phyloP scores from a whole-genome alignment of 2,329 filamentous ascomycete species.

The Paecilomyces formosus region DNA sequence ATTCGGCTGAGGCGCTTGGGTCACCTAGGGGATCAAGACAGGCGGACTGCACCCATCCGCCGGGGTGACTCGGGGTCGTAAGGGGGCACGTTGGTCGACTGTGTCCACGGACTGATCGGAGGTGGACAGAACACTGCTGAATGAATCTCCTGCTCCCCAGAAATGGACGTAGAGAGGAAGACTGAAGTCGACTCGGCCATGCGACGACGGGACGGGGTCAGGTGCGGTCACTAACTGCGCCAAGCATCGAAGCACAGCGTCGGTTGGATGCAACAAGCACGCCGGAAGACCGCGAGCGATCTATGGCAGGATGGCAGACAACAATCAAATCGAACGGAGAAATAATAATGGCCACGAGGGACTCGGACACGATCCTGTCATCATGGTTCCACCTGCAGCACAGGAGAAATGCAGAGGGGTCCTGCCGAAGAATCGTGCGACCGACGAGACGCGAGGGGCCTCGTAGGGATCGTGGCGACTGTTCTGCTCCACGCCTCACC shows the following conservation, averaged over 20 bases:
- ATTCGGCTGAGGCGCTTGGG: background rate
- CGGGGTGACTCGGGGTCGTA: background rate
- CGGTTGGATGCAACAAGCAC: background rate
- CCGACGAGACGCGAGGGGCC: background rate
- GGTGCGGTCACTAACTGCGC: constrained; percentile 1
- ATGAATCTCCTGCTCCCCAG: background rate
- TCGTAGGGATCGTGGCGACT: background rate
- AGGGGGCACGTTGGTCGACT: background rate
- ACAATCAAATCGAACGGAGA: background rate
- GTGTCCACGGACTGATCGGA: background rate
- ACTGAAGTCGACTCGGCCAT: background rate
- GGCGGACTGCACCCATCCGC: background rate
- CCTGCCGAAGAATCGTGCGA: background rate
- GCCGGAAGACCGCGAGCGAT: background rate
- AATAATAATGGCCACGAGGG: background rate
- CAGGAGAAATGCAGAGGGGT: background rate
- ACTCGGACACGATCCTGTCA: background rate
- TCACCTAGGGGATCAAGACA: background rate
- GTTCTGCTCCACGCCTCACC: background rate
- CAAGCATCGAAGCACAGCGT: background rate
- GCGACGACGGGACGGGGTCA: background rate
- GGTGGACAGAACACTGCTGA: background rate
- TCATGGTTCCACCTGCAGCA: background rate
- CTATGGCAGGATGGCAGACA: no score
- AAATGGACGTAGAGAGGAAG: background rate